phyloP scores from a whole-genome alignment of 179 eudicot genomes.

The Beta macrorhiza region DNA sequence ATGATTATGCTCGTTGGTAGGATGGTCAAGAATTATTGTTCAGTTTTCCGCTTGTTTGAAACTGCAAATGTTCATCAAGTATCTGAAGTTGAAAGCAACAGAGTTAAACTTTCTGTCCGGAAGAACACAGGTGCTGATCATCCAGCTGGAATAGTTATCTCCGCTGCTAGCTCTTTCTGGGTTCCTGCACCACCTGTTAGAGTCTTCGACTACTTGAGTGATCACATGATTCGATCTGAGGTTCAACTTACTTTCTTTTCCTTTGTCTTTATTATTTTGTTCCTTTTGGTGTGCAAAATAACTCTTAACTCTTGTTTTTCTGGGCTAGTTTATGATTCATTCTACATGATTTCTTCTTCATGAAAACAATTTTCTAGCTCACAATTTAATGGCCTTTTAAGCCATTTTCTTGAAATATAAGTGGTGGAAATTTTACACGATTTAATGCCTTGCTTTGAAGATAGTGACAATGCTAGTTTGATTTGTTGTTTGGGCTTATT shows the following conservation, averaged over 20 bases:
- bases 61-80: constrained; percentile 22
- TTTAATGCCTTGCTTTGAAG: no score
- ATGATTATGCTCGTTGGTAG: constrained; percentile 34
- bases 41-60: constrained; percentile 32
- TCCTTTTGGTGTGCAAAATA: no score
- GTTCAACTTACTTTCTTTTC: constrained; percentile 22
- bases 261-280: background rate
- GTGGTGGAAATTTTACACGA: no score
- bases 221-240: constrained; percentile 35
- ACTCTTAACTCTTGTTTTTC: no score
- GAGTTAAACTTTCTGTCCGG: constrained; percentile 25
- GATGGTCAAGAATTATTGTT: constrained; percentile 42
- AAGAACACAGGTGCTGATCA: constrained; percentile 25
- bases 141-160: constrained; percentile 34
- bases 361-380: no score
- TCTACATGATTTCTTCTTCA: no score
- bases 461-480: no score
- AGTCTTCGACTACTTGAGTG: constrained; percentile 37
- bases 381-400: no score
- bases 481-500: no score
- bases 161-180: constrained; percentile 37
- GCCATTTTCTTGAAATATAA: no score
- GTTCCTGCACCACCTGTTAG: constrained; percentile 34
- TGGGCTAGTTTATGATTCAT: no score
- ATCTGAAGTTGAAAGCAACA: constrained; percentile 24